Percentiles rank a stretch among this genome's conserved stretches.
These are phyloP conservation scores for Ochromonas danica DNA, from an alignment of 108 stramenopile species.

Conservation along the genomic window DNA sequence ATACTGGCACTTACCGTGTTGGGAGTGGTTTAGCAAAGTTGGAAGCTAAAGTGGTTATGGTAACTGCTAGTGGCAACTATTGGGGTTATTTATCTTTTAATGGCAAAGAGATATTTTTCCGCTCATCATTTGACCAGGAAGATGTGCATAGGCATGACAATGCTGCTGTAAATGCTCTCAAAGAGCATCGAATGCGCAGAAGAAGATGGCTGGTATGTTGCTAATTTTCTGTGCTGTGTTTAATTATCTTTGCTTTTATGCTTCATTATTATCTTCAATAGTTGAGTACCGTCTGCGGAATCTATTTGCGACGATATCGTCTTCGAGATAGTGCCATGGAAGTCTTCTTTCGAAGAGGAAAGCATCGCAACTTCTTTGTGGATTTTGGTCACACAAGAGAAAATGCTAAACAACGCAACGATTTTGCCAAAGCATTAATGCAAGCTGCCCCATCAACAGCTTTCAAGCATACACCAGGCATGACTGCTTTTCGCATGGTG, in stretches of 20 bases:
- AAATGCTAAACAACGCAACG: slow-evolving; percentile 69
- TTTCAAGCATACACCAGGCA: slow-evolving; percentile 76
- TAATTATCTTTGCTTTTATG: neutral
- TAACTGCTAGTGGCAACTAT: slow-evolving; percentile 11
- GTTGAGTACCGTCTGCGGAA: neutral
- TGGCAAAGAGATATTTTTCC: neutral
- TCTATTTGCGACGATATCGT: slow-evolving; percentile 73
- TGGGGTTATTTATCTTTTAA: slow-evolving; percentile 1
- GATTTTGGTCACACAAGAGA: slow-evolving; percentile 80
- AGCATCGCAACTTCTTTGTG: slow-evolving; percentile 77
- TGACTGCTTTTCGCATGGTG: slow-evolving; percentile 76
- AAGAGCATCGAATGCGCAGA: neutral
- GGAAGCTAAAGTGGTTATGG: slow-evolving; percentile 2
- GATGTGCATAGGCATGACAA: neutral
- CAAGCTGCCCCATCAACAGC: slow-evolving; percentile 72
- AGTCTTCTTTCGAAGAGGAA: slow-evolving; percentile 81
- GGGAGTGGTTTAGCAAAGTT: neutral
- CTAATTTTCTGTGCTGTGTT: neutral
- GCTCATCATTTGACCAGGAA: neutral
- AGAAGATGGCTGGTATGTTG: neutral
- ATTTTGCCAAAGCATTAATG: slow-evolving; percentile 79
- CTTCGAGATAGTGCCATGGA: slow-evolving; percentile 87
- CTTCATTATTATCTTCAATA: neutral
- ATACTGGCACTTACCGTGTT: neutral
- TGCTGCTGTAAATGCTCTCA: neutral